Conservation (phyloP, 2,329 filamentous ascomycete genomes). For the Didymella segeticola region DNA sequence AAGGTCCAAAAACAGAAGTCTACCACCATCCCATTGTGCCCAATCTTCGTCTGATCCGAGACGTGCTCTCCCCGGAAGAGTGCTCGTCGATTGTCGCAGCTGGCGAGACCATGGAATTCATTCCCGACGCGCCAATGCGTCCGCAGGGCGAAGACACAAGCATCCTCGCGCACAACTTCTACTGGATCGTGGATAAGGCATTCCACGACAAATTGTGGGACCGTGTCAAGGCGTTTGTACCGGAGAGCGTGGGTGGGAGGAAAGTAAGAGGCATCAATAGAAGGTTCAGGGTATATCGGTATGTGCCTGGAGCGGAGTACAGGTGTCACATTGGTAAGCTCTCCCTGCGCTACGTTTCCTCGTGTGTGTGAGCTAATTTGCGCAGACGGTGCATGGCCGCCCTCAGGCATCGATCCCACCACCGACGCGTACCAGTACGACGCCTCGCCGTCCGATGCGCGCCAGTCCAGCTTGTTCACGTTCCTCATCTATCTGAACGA, state of each 20-base stretch:
- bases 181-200: constrained; percentile 70
- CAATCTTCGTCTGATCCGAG: constrained; percentile 64
- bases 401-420: constrained; percentile 66
- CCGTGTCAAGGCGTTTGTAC: constrained; percentile 66
- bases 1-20: constrained; percentile 58
- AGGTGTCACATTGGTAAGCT: constrained; percentile 65
- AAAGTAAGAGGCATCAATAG: constrained; percentile 69
- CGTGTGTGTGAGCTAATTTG: constrained; percentile 5
- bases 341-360: background rate
- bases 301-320: constrained; percentile 76
- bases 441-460: constrained; percentile 63
- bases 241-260: constrained; percentile 62
- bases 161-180: constrained; percentile 75
- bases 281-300: constrained; percentile 74
- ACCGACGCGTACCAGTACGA: constrained; percentile 70
- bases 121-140: constrained; percentile 71
- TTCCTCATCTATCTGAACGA: constrained; percentile 75
- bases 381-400: constrained; percentile 72
- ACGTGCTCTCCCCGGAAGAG: constrained; percentile 67
- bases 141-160: constrained; percentile 68
- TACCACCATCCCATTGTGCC: constrained; percentile 69
- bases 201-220: constrained; percentile 71
- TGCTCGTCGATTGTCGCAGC: constrained; percentile 72
- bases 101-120: constrained; percentile 69
- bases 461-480: constrained; percentile 72